A percentile compares a stretch with the other conserved stretches of the same genome.
Evolutionary conservation across 306 rosid species (phyloP).

Genomic region (Acacia confusa): DNA sequence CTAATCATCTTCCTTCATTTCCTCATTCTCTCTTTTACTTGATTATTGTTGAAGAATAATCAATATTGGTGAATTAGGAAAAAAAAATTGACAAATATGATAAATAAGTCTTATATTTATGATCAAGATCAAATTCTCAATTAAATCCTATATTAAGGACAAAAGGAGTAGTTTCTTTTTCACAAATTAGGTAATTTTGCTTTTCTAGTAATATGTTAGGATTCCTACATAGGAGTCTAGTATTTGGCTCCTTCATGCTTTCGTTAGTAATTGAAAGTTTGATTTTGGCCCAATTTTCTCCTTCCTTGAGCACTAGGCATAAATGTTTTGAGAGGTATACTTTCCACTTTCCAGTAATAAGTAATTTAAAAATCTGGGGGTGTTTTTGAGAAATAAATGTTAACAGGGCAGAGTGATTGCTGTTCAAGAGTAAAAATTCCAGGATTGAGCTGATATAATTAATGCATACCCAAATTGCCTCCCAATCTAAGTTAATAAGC

Average conservation of each 20-base stretch:
- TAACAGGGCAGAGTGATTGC: not conserved
- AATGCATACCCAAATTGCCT: not conserved
- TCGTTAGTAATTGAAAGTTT: not conserved
- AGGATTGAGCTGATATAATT: not conserved
- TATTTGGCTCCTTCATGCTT: not conserved
- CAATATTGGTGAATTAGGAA: too few species aligned
- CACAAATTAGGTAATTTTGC: constrained; percentile 16
- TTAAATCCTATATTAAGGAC: too few species aligned
- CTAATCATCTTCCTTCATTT: too few species aligned
- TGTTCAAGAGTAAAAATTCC: not conserved
- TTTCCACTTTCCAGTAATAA: not conserved
- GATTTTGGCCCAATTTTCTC: not conserved
- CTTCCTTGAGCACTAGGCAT: not conserved
- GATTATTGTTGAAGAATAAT: too few species aligned
- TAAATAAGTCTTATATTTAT: too few species aligned
- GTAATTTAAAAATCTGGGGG: too few species aligned
- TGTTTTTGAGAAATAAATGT: not conserved
- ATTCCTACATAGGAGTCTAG: not conserved
- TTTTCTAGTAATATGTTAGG: not conserved
- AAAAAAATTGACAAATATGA: too few species aligned
- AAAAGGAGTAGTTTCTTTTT: not conserved
- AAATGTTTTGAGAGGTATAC: not conserved
- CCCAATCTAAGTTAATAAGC: not conserved
- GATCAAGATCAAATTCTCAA: too few species aligned
- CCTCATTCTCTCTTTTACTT: too few species aligned